These are phyloP conservation scores for Leccinum uliginosum DNA, from an alignment of 768 basidiomycete genomes.

Conservation along the genomic window DNA sequence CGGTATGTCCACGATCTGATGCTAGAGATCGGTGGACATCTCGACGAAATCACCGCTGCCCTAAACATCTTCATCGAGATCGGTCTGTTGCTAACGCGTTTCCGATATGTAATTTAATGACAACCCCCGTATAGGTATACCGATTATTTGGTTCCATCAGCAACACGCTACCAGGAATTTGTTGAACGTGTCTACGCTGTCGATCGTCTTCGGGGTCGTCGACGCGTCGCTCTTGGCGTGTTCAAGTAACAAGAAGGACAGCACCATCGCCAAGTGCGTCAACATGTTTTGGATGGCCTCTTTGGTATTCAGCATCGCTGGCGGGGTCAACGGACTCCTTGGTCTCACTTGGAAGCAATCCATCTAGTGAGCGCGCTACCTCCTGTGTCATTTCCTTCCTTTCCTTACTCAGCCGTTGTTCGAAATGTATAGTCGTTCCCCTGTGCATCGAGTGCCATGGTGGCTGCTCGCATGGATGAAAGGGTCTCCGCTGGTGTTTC, in stretches of 20 bases:
- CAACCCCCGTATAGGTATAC: slow-evolving; percentile 38
- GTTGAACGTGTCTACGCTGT: slow-evolving; percentile 49
- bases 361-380: slow-evolving; percentile 38
- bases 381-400: neutral
- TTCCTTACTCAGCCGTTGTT: neutral
- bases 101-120: neutral
- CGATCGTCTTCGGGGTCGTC: slow-evolving; percentile 50
- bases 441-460: slow-evolving; percentile 50
- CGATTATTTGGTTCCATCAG: slow-evolving; percentile 49
- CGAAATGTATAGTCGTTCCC: slow-evolving; percentile 36
- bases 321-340: slow-evolving; percentile 48
- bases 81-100: slow-evolving; percentile 29
- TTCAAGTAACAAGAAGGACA: slow-evolving; percentile 32
- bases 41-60: slow-evolving; percentile 45
- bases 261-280: slow-evolving; percentile 34
- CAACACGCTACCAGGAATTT: slow-evolving; percentile 45
- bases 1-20: slow-evolving; percentile 47
- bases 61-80: slow-evolving; percentile 49
- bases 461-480: slow-evolving; percentile 76
- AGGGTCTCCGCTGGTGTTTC: slow-evolving; percentile 74
- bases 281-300: slow-evolving; percentile 54
- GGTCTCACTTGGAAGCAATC: slow-evolving; percentile 54
- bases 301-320: slow-evolving; percentile 47
- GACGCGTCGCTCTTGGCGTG: slow-evolving; percentile 46
- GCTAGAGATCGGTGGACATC: slow-evolving; percentile 46